A percentile compares a stretch with the other conserved stretches of the same genome.
Conservation (phyloP, 2,329 filamentous ascomycete species). For the Atkinsonella texensis region DNA sequence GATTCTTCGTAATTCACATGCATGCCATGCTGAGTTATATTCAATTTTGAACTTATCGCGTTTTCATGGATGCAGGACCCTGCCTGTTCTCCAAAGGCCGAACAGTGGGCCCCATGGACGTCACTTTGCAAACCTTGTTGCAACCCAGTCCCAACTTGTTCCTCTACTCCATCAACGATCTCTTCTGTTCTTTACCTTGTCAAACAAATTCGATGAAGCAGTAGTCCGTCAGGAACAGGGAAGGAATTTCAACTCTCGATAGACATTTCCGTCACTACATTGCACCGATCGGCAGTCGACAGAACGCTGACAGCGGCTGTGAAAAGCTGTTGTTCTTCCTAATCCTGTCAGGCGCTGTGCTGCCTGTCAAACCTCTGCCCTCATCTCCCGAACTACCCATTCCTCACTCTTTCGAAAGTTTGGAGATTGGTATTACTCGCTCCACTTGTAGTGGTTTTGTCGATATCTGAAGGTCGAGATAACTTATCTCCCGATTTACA, state of each 20-base stretch:
- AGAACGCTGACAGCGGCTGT: not conserved
- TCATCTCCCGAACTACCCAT: not conserved
- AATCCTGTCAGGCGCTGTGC: not conserved
- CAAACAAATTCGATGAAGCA: not conserved
- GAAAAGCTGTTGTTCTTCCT: not conserved
- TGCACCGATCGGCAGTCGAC: not conserved
- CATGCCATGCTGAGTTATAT: too few species aligned
- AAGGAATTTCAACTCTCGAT: not conserved
- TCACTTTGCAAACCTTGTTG: conserved; percentile 10
- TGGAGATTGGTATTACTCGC: not conserved
- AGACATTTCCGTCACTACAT: not conserved
- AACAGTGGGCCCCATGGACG: conserved; percentile 8
- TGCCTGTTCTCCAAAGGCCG: not conserved
- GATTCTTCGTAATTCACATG: too few species aligned
- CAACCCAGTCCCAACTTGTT: not conserved
- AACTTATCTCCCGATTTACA: not conserved
- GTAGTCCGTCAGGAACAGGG: not conserved
- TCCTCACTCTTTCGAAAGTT: not conserved
- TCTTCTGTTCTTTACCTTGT: not conserved
- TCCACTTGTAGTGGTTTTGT: not conserved
- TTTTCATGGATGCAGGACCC: too few species aligned
- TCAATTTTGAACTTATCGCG: too few species aligned
- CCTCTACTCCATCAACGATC: not conserved
- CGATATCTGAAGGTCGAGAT: not conserved
- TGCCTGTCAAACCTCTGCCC: not conserved